phyloP scores from a whole-genome alignment of 1,139 yeast species.

The Magnusiomyces paraingens region DNA sequence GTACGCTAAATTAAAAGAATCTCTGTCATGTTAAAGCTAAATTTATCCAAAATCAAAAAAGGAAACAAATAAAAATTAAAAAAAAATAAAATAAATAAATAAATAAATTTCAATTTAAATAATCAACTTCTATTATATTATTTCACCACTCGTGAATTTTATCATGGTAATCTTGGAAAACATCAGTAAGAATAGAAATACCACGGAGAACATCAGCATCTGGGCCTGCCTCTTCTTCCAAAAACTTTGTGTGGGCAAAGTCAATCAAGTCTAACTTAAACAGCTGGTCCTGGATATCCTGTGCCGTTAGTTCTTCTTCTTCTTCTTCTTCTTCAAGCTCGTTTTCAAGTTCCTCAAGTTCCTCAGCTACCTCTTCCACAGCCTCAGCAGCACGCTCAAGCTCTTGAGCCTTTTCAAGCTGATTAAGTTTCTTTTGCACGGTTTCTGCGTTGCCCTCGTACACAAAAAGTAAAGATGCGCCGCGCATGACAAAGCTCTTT shows the following conservation, averaged over 20 bases:
- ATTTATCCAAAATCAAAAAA: too few relatives aligned
- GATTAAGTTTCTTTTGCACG: constrained; percentile 27
- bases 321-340: constrained; percentile 28
- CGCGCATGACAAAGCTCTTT: constrained; percentile 58
- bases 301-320: constrained; percentile 26
- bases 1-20: too few relatives aligned
- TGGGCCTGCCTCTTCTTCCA: constrained; percentile 52
- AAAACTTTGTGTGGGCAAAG: constrained; percentile 76
- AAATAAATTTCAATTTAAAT: too few relatives aligned
- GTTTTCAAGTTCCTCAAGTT: constrained; percentile 23
- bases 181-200: constrained; percentile 50
- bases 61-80: neutral
- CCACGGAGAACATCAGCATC: constrained; percentile 70
- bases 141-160: neutral
- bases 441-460: constrained; percentile 57
- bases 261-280: constrained; percentile 68
- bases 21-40: too few relatives aligned
- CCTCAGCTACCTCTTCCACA: constrained; percentile 21
- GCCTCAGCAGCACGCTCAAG: constrained; percentile 33
- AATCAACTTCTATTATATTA: neutral
- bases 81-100: too few relatives aligned
- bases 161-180: constrained; percentile 17
- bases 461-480: constrained; percentile 68
- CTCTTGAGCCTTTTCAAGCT: constrained; percentile 23
- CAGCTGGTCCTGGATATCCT: constrained; percentile 28